Evolutionary conservation across 2,329 filamentous ascomycete genomes (phyloP).

Genomic region (Sporothrix inflata): DNA sequence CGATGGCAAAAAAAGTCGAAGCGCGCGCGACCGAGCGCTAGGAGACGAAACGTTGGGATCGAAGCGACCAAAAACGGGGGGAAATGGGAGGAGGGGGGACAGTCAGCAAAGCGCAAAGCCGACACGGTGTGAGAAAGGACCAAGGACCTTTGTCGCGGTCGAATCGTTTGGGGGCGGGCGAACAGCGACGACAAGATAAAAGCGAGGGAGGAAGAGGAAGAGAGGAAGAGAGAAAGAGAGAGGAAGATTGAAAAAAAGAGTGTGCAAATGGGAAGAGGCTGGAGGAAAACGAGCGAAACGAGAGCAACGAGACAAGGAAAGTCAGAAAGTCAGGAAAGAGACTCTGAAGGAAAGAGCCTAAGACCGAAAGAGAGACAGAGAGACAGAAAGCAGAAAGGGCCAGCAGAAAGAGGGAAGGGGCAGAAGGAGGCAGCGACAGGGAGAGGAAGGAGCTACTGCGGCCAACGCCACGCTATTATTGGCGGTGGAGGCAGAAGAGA

Average conservation of each 20-base stretch:
- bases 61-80: constrained; percentile 8
- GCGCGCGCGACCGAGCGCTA: constrained; percentile 27
- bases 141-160: constrained; percentile 1
- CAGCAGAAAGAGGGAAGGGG: constrained; percentile 5
- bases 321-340: background rate
- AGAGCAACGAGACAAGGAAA: background rate
- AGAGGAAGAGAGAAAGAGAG: background rate
- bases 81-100: background rate
- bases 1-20: constrained; percentile 16
- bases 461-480: constrained; percentile 18
- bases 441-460: constrained; percentile 23
- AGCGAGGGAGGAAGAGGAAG: background rate
- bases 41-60: constrained; percentile 19
- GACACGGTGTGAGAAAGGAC: constrained; percentile 12
- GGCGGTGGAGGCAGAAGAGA: background rate
- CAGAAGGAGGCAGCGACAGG: background rate
- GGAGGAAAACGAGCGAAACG: background rate
- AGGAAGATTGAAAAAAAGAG: background rate
- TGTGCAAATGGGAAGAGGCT: background rate
- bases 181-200: background rate
- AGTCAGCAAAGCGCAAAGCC: constrained; percentile 10
- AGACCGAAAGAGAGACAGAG: background rate
- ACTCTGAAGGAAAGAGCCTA: constrained; percentile 3
- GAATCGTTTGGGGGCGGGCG: background rate
- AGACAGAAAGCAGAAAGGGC: background rate